These are phyloP conservation scores for Lactarius akahatsu DNA, from an alignment of 768 basidiomycete species.

Conservation along the genomic window DNA sequence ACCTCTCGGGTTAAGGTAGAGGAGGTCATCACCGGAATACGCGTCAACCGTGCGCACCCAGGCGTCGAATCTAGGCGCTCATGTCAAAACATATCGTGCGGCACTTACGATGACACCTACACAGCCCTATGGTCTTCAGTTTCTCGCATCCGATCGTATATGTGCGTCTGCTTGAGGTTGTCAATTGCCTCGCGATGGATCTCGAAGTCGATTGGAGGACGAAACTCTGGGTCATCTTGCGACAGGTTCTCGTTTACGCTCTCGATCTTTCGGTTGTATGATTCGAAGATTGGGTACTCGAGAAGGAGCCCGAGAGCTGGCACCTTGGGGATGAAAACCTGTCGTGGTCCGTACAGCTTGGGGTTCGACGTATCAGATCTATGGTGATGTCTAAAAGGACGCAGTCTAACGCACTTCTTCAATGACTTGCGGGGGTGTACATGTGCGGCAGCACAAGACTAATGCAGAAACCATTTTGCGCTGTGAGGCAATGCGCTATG, in stretches of 20 bases:
- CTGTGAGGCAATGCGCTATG: slow-evolving; percentile 43
- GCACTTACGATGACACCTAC: slow-evolving; percentile 47
- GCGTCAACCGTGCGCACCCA: slow-evolving; percentile 78
- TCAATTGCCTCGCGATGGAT: slow-evolving; percentile 65
- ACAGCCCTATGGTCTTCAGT: slow-evolving; percentile 77
- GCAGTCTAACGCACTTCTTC: slow-evolving; percentile 51
- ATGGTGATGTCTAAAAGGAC: background rate
- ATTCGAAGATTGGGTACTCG: slow-evolving; percentile 80
- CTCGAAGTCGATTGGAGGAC: slow-evolving; percentile 73
- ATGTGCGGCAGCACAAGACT: slow-evolving; percentile 75
- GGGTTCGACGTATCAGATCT: background rate
- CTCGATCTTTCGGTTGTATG: slow-evolving; percentile 64
- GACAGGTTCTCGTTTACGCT: slow-evolving; percentile 52
- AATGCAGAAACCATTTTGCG: slow-evolving; percentile 95
- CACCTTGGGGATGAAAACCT: slow-evolving; percentile 90
- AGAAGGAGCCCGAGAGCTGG: slow-evolving; percentile 91
- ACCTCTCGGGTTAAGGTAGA: slow-evolving; percentile 76
- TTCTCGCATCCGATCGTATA: slow-evolving; percentile 83
- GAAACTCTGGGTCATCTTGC: slow-evolving; percentile 56
- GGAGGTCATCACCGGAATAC: slow-evolving; percentile 75
- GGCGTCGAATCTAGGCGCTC: slow-evolving; percentile 63
- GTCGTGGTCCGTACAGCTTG: slow-evolving; percentile 73
- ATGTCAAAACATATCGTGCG: background rate
- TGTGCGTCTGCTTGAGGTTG: slow-evolving; percentile 79
- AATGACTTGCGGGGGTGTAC: slow-evolving; percentile 71